phyloP scores from a whole-genome alignment of 2,329 filamentous ascomycete genomes.

The Trichoderma asperellum region DNA sequence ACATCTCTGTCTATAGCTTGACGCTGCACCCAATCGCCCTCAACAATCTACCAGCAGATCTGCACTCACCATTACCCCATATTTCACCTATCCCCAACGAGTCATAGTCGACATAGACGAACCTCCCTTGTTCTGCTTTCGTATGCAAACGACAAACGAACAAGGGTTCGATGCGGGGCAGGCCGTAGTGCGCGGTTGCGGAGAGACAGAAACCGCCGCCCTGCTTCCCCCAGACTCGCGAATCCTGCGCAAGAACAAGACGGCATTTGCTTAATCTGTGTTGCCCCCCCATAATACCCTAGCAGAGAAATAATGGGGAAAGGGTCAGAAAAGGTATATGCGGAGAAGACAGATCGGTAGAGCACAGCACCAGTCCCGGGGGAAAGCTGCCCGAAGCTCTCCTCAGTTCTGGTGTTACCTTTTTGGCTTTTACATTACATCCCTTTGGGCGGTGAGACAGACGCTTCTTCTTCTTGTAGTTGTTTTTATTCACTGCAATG shows the following conservation, averaged over 20 bases:
- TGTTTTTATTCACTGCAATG: slow-evolving; percentile 14
- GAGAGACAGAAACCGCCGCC: slow-evolving; percentile 13
- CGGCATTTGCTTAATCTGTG: not conserved
- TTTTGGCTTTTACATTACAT: not conserved
- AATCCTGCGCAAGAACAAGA: not conserved
- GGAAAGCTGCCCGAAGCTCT: not conserved
- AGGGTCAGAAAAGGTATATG: not conserved
- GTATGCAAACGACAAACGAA: not conserved
- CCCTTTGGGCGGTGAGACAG: not conserved
- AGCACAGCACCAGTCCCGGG: not conserved
- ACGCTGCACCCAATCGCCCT: not conserved
- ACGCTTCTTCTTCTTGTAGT: not conserved
- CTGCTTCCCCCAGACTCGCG: not conserved
- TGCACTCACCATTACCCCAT: not conserved
- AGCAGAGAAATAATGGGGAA: not conserved
- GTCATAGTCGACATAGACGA: not conserved
- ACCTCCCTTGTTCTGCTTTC: not conserved
- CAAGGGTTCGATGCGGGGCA: slow-evolving; percentile 19
- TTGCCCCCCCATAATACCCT: not conserved
- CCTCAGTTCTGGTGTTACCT: not conserved
- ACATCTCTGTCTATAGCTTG: no score
- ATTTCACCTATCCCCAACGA: not conserved
- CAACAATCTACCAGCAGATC: not conserved
- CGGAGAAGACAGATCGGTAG: not conserved
- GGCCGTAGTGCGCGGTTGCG: not conserved